Base-by-base conservation (phyloP, 306 rosid genomes). In the Notholithocarpus densiflorus region DNA sequence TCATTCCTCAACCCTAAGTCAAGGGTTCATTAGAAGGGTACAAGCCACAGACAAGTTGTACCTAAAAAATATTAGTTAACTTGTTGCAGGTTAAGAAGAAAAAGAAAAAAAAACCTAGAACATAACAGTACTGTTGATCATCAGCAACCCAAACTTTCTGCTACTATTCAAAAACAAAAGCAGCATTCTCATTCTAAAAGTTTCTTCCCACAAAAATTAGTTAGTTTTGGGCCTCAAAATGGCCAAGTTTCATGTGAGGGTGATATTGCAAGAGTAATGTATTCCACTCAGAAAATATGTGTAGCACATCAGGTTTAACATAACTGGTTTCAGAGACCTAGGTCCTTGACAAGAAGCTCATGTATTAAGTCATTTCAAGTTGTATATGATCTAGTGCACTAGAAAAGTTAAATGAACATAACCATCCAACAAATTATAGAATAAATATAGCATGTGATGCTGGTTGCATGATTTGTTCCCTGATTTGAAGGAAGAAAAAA, bases 1-100 rank as follows among this genome's bases (percentile, higher is more conserved):
- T 19, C 68, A 62, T 37, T 55, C 53, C 71, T 60, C 72, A 75
- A 75, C 72, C 72, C 60, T 75, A 61, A 75, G 79, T 75, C 79
- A 75, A 61, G 34, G 72, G 19, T 8, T 75, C 59, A 5, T 62
- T 13, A 26, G 65, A 61, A 11, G 5, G 37, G 15, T 61, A 20
- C 7, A 61, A 61, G 27, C 17, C 29, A 2, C 66, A 62, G 40
- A 62, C 34, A 27, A 13, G 69, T 62, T 26, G 37, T 19, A 62
- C 15, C 68, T 26, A 1, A 17, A 24, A 61, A 24, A 1, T 57
- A 7, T 21, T 20, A 20, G 10, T 40, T 9, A 40, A 40, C 45
- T 40, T 23, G 65, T 10, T 59, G 13, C 5, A 62, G 17, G 69
- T 11, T 62, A 1, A 13, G 6, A 0, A 61, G 13, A 14, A 5